A percentile compares a stretch with the other conserved stretches of the same genome.
phyloP scores from a whole-genome alignment of 148 eudicot species.

The Rhododendron molle region DNA sequence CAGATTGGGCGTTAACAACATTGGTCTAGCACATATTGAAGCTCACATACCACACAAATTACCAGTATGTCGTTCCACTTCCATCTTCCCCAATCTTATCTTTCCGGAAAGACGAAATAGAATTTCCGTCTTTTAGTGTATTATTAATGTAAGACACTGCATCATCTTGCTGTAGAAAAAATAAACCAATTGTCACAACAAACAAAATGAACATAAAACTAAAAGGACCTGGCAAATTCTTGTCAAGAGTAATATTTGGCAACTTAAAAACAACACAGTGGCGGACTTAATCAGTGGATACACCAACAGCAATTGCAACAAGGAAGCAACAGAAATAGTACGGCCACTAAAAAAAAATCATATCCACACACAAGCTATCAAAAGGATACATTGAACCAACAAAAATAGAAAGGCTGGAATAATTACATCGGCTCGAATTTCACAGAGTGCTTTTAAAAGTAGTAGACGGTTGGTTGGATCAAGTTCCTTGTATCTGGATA shows the following conservation, averaged over 20 bases:
- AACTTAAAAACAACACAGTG: neutral
- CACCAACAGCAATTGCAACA: neutral
- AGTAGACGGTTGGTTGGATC: slow-evolving; percentile 62
- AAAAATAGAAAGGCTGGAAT: neutral
- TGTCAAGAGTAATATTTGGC: neutral
- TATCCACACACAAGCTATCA: neutral
- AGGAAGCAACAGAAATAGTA: neutral
- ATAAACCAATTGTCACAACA: slow-evolving; percentile 8
- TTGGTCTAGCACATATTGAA: neutral
- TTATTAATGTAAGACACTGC: slow-evolving; percentile 47
- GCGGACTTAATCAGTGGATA: neutral
- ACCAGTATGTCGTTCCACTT: slow-evolving; percentile 64
- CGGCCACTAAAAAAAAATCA: neutral
- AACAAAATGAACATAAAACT: neutral
- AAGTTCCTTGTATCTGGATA: slow-evolving; percentile 67
- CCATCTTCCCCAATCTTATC: slow-evolving; percentile 53
- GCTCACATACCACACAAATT: slow-evolving; percentile 8
- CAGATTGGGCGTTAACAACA: neutral
- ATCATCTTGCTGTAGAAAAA: slow-evolving; percentile 69
- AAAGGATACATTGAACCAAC: neutral
- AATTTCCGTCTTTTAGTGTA: slow-evolving; percentile 47
- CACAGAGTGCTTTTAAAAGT: slow-evolving; percentile 89
- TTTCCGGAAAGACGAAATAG: slow-evolving; percentile 56
- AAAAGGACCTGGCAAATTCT: neutral
- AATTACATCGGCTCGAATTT: slow-evolving; percentile 68